Base-by-base conservation (phyloP, 176 grass and related monocot species). In the Chrysopogon serrulatus region DNA sequence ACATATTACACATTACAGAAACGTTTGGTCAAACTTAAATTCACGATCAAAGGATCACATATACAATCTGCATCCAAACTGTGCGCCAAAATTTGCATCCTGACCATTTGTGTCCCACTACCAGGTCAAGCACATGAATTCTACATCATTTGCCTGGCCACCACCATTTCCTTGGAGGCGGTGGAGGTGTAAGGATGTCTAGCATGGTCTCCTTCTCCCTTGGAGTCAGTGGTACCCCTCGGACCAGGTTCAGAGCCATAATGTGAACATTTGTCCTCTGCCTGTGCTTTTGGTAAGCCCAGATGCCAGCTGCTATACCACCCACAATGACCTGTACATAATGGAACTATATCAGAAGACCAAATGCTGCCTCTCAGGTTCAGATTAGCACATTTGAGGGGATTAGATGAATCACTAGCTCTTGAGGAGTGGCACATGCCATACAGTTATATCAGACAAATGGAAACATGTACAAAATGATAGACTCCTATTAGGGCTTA, bases 191-290 rank as follows among this genome's bases (percentile, higher is more conserved):
- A 35, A 98, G 91, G 78, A 95, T 82, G 12, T 94, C 91, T 1
- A 95, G 65, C 93, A 95, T 98, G 27, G 83, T 81, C 76, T 98
- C 73, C 86, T 98, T 95, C 87, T 98, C 96, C 31, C 54, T 98
- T 2, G 85, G 83, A 59, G 91, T 98, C 82, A 98, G 85, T 4
- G 96, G 93, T 83, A 98, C 89, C 14, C 96, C 93, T 76, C 96
- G 76, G 44, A 98, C 54, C 0, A 96, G 89, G 47, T 98, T 98
- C 34, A 98, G 84, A 44, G 96, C 95, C 92, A 95, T 95, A 53
- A 98, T 88, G 79, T 98, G 92, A 73, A 98, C 92, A 63, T 98
- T 95, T 42, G 90, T 93, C 81, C 82, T 93, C 79, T 86, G 86
- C 80, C 90, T 90, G 71, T 94, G 90, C 74, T 84, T 98, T 79